These are phyloP conservation scores for Scheffersomyces titani DNA, from an alignment of 1,139 yeast species.

Conservation along the genomic window DNA sequence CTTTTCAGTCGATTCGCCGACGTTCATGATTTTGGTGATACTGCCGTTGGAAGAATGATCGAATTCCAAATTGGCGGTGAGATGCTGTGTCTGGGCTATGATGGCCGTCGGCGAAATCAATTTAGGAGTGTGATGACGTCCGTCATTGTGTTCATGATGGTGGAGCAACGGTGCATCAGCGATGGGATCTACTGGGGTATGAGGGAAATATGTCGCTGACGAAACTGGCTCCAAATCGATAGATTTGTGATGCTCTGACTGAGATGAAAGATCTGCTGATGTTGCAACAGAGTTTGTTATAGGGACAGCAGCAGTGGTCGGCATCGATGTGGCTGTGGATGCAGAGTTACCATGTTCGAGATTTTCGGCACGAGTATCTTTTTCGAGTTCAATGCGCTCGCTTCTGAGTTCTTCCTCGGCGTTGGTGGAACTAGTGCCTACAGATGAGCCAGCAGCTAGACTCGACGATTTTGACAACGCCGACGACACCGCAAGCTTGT, in stretches of 20 bases:
- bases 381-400: conserved; percentile 4
- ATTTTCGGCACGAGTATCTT: not conserved
- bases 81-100: conserved; percentile 26
- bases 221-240: conserved; percentile 51
- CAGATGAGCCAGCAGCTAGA: not conserved
- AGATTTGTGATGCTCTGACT: not conserved
- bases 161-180: not conserved
- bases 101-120: not conserved
- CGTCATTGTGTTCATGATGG: not conserved
- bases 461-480: not conserved
- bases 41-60: conserved; percentile 34
- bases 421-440: conserved; percentile 1
- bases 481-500: not conserved
- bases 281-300: not conserved
- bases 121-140: not conserved
- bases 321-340: not conserved
- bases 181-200: conserved; percentile 37
- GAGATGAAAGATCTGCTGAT: not conserved
- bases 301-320: not conserved
- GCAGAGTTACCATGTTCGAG: not conserved
- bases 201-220: conserved; percentile 70
- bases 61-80: conserved; percentile 40
- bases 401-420: conserved; percentile 12
- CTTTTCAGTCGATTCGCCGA: not conserved
- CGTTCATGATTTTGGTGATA: conserved; percentile 26